Evolutionary conservation across 306 rosid species (phyloP).

Genomic region (Phaseolus lunatus): DNA sequence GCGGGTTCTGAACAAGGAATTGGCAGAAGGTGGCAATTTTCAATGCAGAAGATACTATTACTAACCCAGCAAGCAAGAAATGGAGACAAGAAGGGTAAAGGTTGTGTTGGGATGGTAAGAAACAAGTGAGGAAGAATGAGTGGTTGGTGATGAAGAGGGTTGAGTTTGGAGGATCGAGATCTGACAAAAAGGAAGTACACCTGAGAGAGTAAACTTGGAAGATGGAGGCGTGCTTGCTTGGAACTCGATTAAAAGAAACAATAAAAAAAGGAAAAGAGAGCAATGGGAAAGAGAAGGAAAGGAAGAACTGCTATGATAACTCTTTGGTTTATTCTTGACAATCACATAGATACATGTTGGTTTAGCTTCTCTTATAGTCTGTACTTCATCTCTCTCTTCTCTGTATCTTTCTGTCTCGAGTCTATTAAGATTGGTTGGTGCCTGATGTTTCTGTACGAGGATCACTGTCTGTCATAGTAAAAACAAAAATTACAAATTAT

Average conservation of each 20-base stretch:
- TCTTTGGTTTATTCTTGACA: conserved; percentile 30
- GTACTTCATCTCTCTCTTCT: not conserved
- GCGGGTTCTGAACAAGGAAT: conserved; percentile 42
- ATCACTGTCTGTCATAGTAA: not conserved
- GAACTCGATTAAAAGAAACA: not conserved
- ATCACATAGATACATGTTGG: not conserved
- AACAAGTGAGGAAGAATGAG: not conserved
- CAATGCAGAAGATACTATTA: conserved; percentile 36
- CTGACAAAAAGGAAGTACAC: conserved; percentile 54
- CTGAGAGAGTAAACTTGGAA: conserved; percentile 40
- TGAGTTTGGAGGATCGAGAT: conserved; percentile 47
- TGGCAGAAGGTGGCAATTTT: conserved; percentile 40
- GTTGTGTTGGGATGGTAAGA: not conserved
- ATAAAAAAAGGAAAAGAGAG: not conserved
- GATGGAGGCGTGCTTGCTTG: conserved; percentile 26
- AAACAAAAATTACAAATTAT: not conserved
- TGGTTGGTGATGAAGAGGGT: not conserved
- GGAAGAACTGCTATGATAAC: not conserved
- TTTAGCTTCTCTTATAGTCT: conserved; percentile 44
- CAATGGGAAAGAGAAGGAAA: conserved; percentile 7
- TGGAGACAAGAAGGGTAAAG: not conserved
- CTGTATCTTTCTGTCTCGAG: not conserved
- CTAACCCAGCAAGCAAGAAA: conserved; percentile 41
- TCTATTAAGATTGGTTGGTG: not conserved
- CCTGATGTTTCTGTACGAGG: not conserved